Conservation (phyloP, 768 basidiomycete species). For the Crassisporium funariophilum region DNA sequence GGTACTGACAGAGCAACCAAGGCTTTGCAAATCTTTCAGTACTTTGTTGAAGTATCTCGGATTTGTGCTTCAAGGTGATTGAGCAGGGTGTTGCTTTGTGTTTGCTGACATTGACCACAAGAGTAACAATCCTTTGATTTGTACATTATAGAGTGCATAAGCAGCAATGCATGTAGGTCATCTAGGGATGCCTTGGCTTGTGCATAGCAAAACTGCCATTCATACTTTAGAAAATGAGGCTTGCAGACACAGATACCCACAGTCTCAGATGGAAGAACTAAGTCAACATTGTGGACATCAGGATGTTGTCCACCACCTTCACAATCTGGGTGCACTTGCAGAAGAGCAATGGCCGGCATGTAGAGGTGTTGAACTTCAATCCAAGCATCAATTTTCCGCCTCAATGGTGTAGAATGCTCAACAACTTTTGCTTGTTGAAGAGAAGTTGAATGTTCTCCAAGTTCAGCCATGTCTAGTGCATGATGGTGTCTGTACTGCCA, state of each 20-base stretch:
- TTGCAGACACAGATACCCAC: not conserved
- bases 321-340: not conserved
- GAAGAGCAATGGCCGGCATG: conserved; percentile 19
- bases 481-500: conserved; percentile 16
- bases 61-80: conserved; percentile 15
- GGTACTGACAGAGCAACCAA: conserved; percentile 6
- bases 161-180: conserved; percentile 28
- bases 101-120: conserved; percentile 27
- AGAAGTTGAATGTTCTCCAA: conserved; percentile 26
- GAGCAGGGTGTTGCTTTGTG: conserved; percentile 22
- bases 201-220: conserved; percentile 28
- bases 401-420: conserved; percentile 23
- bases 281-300: conserved; percentile 11
- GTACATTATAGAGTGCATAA: conserved; percentile 28
- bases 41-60: conserved; percentile 11
- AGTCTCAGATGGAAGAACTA: conserved; percentile 23
- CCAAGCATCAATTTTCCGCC: conserved; percentile 30
- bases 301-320: not conserved
- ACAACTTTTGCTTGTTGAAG: conserved; percentile 30
- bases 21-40: conserved; percentile 9
- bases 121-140: conserved; percentile 29
- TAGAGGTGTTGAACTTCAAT: conserved; percentile 27
- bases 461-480: conserved; percentile 8
- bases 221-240: conserved; percentile 15
- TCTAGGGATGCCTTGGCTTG: conserved; percentile 31